Conservation (phyloP, 139 green algal genomes). For the Volvox reticuliferus region DNA sequence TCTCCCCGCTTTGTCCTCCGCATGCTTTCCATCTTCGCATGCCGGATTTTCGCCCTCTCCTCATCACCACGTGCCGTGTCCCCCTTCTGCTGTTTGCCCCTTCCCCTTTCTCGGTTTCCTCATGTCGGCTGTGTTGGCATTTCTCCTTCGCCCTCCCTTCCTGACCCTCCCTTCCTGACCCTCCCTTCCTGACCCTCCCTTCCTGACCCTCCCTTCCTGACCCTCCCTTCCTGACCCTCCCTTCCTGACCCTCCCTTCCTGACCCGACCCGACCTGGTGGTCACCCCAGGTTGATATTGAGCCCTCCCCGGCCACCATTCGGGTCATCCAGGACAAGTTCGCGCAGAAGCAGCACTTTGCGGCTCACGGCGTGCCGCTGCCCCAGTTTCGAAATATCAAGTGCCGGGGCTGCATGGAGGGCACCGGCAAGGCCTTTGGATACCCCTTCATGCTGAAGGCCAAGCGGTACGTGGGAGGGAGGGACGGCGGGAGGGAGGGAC, state of each 20-base stretch:
- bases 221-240: background rate
- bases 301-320: constrained; percentile 80
- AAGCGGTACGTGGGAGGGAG: constrained; percentile 65
- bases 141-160: background rate
- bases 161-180: background rate
- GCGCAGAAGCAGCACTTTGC: constrained; percentile 95
- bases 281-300: constrained; percentile 80
- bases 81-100: too few species aligned
- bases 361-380: constrained; percentile 79
- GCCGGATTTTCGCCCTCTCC: too few species aligned
- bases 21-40: too few species aligned
- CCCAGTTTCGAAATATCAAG: constrained; percentile 81
- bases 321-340: constrained; percentile 94
- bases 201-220: background rate
- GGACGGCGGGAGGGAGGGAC: background rate
- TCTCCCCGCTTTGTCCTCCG: too few species aligned
- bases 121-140: too few species aligned
- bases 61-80: too few species aligned
- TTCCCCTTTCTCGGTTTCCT: background rate
- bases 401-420: constrained; percentile 65
- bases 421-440: constrained; percentile 78
- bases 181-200: background rate
- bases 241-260: background rate
- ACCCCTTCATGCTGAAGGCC: constrained; percentile 97
- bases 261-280: too few species aligned